Conservation (phyloP, 2,329 filamentous ascomycete species). For the Basipetospora chlamydospora region DNA sequence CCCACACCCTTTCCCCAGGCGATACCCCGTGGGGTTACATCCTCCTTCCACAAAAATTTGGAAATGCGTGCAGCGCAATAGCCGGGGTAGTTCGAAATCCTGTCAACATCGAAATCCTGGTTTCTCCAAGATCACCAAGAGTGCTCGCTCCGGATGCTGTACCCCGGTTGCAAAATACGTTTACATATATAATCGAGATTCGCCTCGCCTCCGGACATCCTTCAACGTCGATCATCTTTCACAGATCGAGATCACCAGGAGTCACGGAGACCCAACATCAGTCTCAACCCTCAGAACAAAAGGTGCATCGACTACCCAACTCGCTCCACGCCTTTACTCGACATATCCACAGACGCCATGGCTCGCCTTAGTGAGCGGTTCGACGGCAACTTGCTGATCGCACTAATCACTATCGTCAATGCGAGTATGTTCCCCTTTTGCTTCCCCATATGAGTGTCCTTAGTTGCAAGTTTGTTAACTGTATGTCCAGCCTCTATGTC, state of each 20-base stretch:
- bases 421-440: constrained; percentile 9
- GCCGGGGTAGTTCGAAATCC: background rate
- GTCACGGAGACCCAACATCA: too few relatives aligned
- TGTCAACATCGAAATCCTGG: background rate
- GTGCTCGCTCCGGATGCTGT: too few relatives aligned
- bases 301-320: background rate
- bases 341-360: constrained; percentile 1
- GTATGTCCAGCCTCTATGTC: constrained; percentile 12
- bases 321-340: too few relatives aligned
- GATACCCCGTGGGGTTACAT: constrained; percentile 1
- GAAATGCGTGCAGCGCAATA: too few relatives aligned
- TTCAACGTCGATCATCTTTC: too few relatives aligned
- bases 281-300: background rate
- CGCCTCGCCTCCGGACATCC: too few relatives aligned
- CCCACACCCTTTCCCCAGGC: background rate
- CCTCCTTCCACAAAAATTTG: background rate
- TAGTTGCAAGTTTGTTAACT: too few relatives aligned
- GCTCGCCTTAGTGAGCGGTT: constrained; percentile 6
- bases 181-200: too few relatives aligned
- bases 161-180: too few relatives aligned
- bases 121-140: background rate
- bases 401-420: constrained; percentile 14
- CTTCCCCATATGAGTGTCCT: too few relatives aligned
- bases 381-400: constrained; percentile 12
- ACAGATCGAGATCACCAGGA: too few relatives aligned